phyloP scores from a whole-genome alignment of 768 basidiomycete species.

The Myochromella boudieri region DNA sequence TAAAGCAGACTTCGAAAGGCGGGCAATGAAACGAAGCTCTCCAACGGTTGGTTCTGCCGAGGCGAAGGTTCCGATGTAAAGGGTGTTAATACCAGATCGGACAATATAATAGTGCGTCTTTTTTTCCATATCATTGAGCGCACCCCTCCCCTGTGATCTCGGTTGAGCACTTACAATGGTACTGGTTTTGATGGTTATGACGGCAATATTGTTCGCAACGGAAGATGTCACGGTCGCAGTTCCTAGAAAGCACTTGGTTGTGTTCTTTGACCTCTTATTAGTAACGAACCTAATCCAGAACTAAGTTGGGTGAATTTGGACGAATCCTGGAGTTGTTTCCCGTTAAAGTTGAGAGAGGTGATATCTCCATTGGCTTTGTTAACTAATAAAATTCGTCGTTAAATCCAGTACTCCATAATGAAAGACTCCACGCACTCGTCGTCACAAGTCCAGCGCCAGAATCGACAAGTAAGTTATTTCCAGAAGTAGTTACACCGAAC shows the following conservation, averaged over 20 bases:
- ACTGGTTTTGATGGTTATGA: conserved; percentile 42
- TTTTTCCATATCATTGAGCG: too few species aligned
- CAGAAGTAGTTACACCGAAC: conserved; percentile 45
- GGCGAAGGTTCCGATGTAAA: conserved; percentile 46
- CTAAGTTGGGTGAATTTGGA: conserved; percentile 46
- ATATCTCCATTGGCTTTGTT: conserved; percentile 45
- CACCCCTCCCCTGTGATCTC: not conserved
- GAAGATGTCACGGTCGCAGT: conserved; percentile 40
- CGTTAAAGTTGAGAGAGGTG: conserved; percentile 44
- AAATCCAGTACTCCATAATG: not conserved
- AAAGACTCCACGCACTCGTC: conserved; percentile 30
- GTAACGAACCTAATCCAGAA: conserved; percentile 39
- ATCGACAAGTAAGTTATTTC: conserved; percentile 39
- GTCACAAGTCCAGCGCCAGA: conserved; percentile 45
- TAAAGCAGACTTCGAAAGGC: conserved; percentile 38
- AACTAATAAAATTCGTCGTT: conserved; percentile 24
- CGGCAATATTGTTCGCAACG: conserved; percentile 38
- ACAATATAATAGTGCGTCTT: conserved; percentile 49
- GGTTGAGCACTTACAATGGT: conserved; percentile 33
- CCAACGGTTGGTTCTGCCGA: conserved; percentile 47
- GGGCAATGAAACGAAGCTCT: conserved; percentile 48
- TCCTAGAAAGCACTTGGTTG: conserved; percentile 20
- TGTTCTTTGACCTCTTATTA: not conserved
- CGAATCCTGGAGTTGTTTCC: conserved; percentile 44
- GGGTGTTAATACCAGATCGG: conserved; percentile 40